Evolutionary conservation across 306 rosid genomes (phyloP).

Genomic region (Rubus idaeus): DNA sequence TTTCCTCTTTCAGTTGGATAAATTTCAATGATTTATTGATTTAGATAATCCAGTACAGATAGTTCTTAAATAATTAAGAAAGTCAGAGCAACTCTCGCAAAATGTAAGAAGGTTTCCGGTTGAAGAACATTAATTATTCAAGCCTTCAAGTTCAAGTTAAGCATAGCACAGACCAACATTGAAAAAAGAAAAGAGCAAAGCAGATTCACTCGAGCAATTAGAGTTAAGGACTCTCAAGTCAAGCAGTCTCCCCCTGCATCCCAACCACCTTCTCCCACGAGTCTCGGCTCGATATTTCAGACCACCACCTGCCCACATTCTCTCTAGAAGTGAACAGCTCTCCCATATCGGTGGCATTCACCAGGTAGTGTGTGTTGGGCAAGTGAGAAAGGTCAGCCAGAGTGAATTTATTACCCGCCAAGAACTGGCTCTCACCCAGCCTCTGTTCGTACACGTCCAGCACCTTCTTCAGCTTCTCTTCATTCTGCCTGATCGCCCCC

Average conservation of each 20-base stretch:
- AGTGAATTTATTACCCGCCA: conserved; percentile 76
- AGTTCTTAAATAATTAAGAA: background rate
- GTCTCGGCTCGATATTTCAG: conserved; percentile 59
- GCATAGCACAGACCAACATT: background rate
- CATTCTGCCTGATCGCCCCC: conserved; percentile 44
- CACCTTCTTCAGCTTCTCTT: conserved; percentile 63
- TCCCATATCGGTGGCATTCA: conserved; percentile 32
- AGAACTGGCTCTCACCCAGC: conserved; percentile 55
- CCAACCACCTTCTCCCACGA: conserved; percentile 67
- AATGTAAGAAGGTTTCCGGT: background rate
- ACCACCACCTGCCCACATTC: conserved; percentile 82
- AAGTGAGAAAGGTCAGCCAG: conserved; percentile 88
- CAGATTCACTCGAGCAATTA: background rate
- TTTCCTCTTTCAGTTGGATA: background rate
- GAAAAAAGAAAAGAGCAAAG: background rate
- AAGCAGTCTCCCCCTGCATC: conserved; percentile 38
- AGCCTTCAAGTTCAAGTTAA: background rate
- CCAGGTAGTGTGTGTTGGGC: conserved; percentile 68
- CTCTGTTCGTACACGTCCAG: conserved; percentile 64
- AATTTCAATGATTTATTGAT: background rate
- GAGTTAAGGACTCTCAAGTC: background rate
- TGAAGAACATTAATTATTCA: background rate
- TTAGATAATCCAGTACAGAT: background rate
- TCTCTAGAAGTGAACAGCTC: conserved; percentile 49
- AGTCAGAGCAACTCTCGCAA: background rate